These are phyloP conservation scores for Annulohypoxylon moriforme DNA, from an alignment of 495 filamentous ascomycete species.

Conservation along the genomic window DNA sequence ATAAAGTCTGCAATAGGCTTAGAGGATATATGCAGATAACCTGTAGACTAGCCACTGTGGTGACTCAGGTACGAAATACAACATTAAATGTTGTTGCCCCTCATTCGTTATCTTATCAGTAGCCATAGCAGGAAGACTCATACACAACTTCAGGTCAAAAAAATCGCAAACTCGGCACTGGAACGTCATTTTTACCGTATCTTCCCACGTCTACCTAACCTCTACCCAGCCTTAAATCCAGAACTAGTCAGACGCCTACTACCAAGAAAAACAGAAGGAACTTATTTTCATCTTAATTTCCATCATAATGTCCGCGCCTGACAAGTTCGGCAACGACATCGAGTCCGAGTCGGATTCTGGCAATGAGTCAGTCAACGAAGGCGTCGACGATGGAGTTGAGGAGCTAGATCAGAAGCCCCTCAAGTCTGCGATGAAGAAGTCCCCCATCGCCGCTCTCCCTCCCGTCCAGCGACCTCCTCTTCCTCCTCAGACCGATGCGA, in stretches of 20 bases:
- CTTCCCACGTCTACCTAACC: background rate
- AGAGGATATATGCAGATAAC: background rate
- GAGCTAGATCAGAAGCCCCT: slow-evolving; percentile 56
- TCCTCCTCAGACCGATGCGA: slow-evolving; percentile 90
- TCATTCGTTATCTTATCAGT: slow-evolving; percentile 45
- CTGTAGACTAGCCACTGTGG: background rate
- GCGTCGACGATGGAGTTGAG: slow-evolving; percentile 51
- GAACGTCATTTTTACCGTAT: slow-evolving; percentile 38
- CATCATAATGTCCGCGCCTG: slow-evolving; percentile 40
- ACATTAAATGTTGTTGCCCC: slow-evolving; percentile 44
- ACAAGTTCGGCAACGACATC: slow-evolving; percentile 48
- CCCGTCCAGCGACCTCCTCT: slow-evolving; percentile 65
- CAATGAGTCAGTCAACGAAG: slow-evolving; percentile 56
- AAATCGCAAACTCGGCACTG: slow-evolving; percentile 38
- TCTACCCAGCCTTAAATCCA: background rate
- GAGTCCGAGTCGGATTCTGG: slow-evolving; percentile 48
- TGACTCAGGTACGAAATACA: background rate
- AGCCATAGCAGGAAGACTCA: slow-evolving; percentile 35
- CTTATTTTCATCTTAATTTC: background rate
- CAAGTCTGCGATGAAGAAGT: slow-evolving; percentile 63
- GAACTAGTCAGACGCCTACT: background rate
- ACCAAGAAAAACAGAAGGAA: background rate
- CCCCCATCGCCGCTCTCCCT: slow-evolving; percentile 50
- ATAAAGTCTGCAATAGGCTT: background rate
- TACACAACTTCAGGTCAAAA: slow-evolving; percentile 41